These are phyloP conservation scores for Hypoxylon sp. DNA, from an alignment of 2,329 filamentous ascomycete genomes.

Conservation along the genomic window DNA sequence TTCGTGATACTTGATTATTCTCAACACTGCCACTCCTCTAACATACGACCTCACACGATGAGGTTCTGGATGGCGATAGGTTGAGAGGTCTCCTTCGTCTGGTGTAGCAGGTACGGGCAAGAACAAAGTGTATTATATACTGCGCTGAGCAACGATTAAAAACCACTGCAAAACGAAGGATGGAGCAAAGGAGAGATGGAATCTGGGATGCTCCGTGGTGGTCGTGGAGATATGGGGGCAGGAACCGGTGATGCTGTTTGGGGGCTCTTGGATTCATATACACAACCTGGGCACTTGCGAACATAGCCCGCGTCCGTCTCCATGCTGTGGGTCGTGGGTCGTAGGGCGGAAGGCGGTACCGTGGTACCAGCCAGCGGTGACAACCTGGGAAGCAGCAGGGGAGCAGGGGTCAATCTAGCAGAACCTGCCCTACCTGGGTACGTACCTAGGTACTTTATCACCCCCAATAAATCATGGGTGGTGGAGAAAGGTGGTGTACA, in stretches of 20 bases:
- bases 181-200: constrained; percentile 17
- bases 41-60: constrained; percentile 38
- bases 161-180: constrained; percentile 12
- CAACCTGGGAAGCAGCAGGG: constrained; percentile 26
- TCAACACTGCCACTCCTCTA: constrained; percentile 15
- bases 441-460: constrained; percentile 32
- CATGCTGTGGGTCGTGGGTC: constrained; percentile 27
- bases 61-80: constrained; percentile 26
- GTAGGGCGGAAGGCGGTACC: constrained; percentile 40
- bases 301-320: constrained; percentile 35
- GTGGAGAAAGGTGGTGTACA: constrained; percentile 22
- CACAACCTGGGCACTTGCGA: constrained; percentile 27
- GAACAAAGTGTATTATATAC: constrained; percentile 34
- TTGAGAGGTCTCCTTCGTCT: constrained; percentile 21
- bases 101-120: constrained; percentile 21
- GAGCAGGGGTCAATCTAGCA: constrained; percentile 34
- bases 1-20: constrained; percentile 33
- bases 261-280: constrained; percentile 50
- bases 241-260: constrained; percentile 46
- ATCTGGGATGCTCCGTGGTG: constrained; percentile 29
- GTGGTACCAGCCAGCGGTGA: constrained; percentile 34
- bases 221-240: constrained; percentile 46
- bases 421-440: constrained; percentile 32
- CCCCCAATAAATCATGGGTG: constrained; percentile 9
- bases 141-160: constrained; percentile 24